Evolutionary conservation across 108 stramenopile genomes (phyloP).

Genomic region (Conticribra guillardii): DNA sequence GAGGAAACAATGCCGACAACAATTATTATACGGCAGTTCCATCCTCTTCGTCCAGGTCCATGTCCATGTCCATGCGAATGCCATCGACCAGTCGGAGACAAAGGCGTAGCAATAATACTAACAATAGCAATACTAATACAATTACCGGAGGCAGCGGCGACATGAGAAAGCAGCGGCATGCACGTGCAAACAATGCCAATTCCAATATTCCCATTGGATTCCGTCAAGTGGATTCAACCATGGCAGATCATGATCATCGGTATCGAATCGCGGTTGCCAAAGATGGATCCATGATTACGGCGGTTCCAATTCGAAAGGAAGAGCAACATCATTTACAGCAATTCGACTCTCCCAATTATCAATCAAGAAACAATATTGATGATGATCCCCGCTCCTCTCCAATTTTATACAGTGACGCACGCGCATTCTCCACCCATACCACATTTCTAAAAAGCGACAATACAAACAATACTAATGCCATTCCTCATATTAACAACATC

Average conservation of each 20-base stretch:
- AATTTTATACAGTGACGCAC: slow-evolving; percentile 28
- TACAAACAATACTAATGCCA: background rate
- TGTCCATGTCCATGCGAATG: background rate
- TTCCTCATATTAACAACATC: background rate
- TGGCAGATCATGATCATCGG: slow-evolving; percentile 5
- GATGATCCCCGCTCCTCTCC: slow-evolving; percentile 25
- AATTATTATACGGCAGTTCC: slow-evolving; percentile 17
- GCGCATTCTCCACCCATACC: background rate
- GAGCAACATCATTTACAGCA: background rate
- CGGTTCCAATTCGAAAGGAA: slow-evolving; percentile 25
- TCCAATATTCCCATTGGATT: slow-evolving; percentile 1
- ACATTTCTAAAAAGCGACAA: too few relatives aligned
- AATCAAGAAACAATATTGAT: background rate
- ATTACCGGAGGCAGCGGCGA: background rate
- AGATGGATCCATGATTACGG: slow-evolving; percentile 48
- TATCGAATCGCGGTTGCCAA: slow-evolving; percentile 33
- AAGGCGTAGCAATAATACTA: background rate
- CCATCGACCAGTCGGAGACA: too few relatives aligned
- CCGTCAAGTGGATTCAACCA: slow-evolving; percentile 6
- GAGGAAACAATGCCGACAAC: slow-evolving; percentile 1
- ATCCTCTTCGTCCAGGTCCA: background rate
- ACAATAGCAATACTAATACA: background rate
- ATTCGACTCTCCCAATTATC: background rate
- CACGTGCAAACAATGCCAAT: background rate
- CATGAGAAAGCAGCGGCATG: slow-evolving; percentile 12